Evolutionary conservation across 306 rosid species (phyloP), one percentile per base, ranked within the genome.

Genomic region (Malus sieversii): DNA sequence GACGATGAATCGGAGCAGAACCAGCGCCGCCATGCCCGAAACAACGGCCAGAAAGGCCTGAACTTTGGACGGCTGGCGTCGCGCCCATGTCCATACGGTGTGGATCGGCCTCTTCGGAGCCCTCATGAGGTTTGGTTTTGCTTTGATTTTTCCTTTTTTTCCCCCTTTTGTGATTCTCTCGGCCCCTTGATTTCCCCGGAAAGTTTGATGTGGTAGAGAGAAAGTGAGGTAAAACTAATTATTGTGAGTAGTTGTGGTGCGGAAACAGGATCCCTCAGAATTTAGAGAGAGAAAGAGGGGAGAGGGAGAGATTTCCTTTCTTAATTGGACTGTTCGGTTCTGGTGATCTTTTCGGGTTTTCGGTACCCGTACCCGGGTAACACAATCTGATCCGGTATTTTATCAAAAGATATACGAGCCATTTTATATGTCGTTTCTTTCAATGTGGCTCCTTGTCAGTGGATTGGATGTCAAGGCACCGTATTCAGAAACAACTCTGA

Each of bases 41-140:
- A 93, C 90, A 19, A 90, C 97, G 73, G 92, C 93, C 61, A 93
- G 76, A 83, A 89, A 93, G 78, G 90, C 97, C 87, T 93, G 91
- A 44, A 89, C 96, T 85, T 93, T 93, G 20, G 98, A 95, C 6
- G 98, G 98, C 60, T 93, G 96, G 33, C 90, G 87, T 51, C 96
- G 85, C 55, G 91, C 84, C 97, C 98, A 93, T 86, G 86, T 78
- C 35, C 86, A 64, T 4, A 84, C 80, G 12, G 86, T 79, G 71
- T 89, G 90, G 86, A 93, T 91, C 87, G 88, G 74, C 68, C 70
- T 89, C 67, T 7, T 86, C 77, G 74, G 82, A 67, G 84, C 79
- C 92, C 87, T 89, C 95, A 88, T 89, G 48, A 63, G 53, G 46
- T 62, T 15, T 27, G 22, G 40, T 20, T 29, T 5, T 59, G 20